Base-by-base conservation (phyloP, 2,329 filamentous ascomycete species). In the Blastomyces parvus region DNA sequence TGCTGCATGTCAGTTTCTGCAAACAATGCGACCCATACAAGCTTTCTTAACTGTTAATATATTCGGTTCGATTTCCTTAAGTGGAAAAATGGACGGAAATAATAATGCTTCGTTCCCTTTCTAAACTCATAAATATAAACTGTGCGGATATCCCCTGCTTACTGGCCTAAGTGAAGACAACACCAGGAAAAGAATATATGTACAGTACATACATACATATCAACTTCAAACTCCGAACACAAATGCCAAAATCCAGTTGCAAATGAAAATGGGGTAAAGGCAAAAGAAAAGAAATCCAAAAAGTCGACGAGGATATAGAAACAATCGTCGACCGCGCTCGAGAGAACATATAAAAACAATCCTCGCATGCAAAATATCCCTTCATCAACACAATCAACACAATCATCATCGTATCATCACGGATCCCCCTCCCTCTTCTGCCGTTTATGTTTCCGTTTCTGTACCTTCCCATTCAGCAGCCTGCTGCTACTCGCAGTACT, bases 61-160 rank as follows among this genome's bases (percentile, higher is more conserved):
- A n/a, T n/a, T n/a, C n/a, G n/a, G 36, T 11, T 38, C 36, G 11
- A 38, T 38, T 38, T 38, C 36, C 7, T 38, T 11, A 38, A 38
- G 36, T 8, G 6, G 13, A 40, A 40, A 40, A 14, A 40, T 40
- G 14, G 38, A 40, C 38, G 13, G 14, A 40, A 40, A 40, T 40
- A 9, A 40, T 40, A 11, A 2, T 40, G 9, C 38, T 11, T 19
- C 40, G 14, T 44, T 2, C 40, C 40, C 76, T n/a, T n/a, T 68
- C 6, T 76, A 79, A 65, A 80, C 66, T 5, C 77, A 81, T 63
- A 79, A 81, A 30, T 33, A 33, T 17, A 53, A 33, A 9, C 25
- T 11, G 25, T 53, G 25, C 50, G 33, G 25, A 33, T 25, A 52
- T 33, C 50, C 27, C 50, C 33, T 53, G 22, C 30, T 11, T 13